Base-by-base conservation (phyloP, 2,329 filamentous ascomycete species). In the Pseudocercospora musae region DNA sequence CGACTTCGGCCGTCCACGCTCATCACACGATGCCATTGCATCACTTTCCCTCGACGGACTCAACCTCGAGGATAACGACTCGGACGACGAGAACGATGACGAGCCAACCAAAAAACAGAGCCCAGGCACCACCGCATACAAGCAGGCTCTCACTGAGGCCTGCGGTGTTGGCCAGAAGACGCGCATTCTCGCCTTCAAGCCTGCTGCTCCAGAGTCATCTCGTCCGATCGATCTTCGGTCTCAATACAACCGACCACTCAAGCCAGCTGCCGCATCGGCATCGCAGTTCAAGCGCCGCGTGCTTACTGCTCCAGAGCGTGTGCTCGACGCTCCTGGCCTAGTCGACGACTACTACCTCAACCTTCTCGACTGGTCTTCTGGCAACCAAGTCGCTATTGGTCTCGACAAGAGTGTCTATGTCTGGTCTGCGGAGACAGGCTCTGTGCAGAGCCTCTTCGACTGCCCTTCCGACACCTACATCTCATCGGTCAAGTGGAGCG, bases 331-430 rank as follows among this genome's bases (percentile, higher is more conserved):
- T 4, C 95, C 95, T 5, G 95, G 94, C 60, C 87, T 99, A 58
- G 90, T 98, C 65, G 95, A 99, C 73, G 95, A 99, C 81, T 99
- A 98, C 85, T 99, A 99, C 78, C 89, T 99, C 71, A 99, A 99
- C 82, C 85, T 99, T 42, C 87, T 99, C 25, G 95, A 99, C 81
- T 99, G 95, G 95, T 96, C 93, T 75, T 95, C 92, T 6, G 89
- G 90, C 64, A 99, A 99, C 82, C 95, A 99, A 78, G 94, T 99
- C 59, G 95, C 95, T 54, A 98, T 99, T 75, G 95, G 94, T 61
- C 87, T 99, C 11, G 95, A 98, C 82, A 92, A 94, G 69, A 96
- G 89, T 70, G 95, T 99, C 71, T 99, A 99, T 73, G 91, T 99
- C 71, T 99, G 95, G 95, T 98, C 95, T 37, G 95, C 95, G 13